phyloP scores from a whole-genome alignment of 2,329 filamentous ascomycete genomes.

The Verticillium alfalfae region DNA sequence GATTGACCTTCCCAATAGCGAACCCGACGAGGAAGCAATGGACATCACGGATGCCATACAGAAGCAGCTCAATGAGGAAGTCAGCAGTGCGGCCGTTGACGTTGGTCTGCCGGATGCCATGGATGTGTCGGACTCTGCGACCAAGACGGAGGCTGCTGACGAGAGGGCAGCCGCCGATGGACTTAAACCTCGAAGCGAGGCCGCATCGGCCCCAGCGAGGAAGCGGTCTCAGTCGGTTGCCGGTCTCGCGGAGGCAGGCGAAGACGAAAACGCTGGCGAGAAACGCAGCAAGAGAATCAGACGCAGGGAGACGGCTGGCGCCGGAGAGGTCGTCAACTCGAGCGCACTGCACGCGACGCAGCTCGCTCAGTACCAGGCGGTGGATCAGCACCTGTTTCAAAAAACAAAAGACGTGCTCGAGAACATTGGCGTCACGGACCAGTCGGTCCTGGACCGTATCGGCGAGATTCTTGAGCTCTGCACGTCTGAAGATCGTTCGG shows the following conservation, averaged over 20 bases:
- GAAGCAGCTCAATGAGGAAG: background rate
- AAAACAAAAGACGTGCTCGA: conserved; percentile 50
- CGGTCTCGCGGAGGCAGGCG: conserved; percentile 47
- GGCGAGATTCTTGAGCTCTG: conserved; percentile 48
- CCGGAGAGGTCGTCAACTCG: conserved; percentile 48
- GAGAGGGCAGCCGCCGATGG: conserved; percentile 15
- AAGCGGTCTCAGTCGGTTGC: conserved; percentile 60
- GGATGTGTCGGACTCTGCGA: conserved; percentile 3
- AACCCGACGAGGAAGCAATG: conserved; percentile 29
- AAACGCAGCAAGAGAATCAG: conserved; percentile 63
- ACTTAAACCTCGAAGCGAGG: conserved; percentile 29
- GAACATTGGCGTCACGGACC: conserved; percentile 47
- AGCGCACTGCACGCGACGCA: conserved; percentile 48
- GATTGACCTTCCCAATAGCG: conserved; percentile 29
- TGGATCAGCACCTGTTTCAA: conserved; percentile 50
- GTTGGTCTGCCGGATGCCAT: background rate
- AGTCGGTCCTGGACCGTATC: conserved; percentile 36
- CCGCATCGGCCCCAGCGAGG: conserved; percentile 27
- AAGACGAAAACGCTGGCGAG: conserved; percentile 52
- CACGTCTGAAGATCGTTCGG: conserved; percentile 42
- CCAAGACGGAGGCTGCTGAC: background rate
- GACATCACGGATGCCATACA: conserved; percentile 21
- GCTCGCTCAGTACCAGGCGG: conserved; percentile 50
- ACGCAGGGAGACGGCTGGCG: conserved; percentile 48
- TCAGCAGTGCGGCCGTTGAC: background rate